Percentiles rank a stretch among this genome's conserved stretches.
Conservation (phyloP, 805 yeast genomes). For the Cyberlindnera veronae region DNA sequence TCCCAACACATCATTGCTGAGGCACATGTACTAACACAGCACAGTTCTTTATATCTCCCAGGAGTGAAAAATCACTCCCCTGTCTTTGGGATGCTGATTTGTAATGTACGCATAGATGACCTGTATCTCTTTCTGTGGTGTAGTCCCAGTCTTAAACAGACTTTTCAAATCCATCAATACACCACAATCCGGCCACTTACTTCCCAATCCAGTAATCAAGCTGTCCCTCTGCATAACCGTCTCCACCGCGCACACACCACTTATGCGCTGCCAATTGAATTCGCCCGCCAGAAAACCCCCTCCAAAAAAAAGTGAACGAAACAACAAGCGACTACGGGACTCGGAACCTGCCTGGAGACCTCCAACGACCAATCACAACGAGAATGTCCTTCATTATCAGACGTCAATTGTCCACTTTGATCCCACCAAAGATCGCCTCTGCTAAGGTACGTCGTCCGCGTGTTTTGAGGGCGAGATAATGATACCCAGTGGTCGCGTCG, state of each 20-base stretch:
- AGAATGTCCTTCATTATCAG: constrained; percentile 79
- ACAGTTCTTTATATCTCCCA: constrained; percentile 27
- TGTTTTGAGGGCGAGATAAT: not conserved
- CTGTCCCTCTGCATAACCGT: constrained; percentile 10
- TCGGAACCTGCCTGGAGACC: not conserved
- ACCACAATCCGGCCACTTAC: not conserved
- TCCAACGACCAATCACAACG: not conserved
- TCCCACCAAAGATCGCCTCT: constrained; percentile 98
- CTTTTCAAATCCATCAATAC: not conserved
- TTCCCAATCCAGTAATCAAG: constrained; percentile 12
- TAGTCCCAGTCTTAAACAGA: not conserved
- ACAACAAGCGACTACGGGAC: not conserved
- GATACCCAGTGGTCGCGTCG: too few relatives aligned
- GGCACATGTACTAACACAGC: constrained; percentile 7
- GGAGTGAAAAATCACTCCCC: constrained; percentile 13
- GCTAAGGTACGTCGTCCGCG: constrained; percentile 71
- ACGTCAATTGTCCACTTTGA: constrained; percentile 92
- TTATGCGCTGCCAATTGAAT: constrained; percentile 20
- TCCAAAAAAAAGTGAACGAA: constrained; percentile 12
- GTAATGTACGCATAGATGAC: not conserved
- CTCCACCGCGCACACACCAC: constrained; percentile 3
- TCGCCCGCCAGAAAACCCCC: constrained; percentile 4
- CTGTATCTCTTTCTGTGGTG: not conserved
- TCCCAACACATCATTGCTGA: too few relatives aligned
- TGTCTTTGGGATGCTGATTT: not conserved